phyloP scores from a whole-genome alignment of 805 yeast species.

The Candida incommunis region DNA sequence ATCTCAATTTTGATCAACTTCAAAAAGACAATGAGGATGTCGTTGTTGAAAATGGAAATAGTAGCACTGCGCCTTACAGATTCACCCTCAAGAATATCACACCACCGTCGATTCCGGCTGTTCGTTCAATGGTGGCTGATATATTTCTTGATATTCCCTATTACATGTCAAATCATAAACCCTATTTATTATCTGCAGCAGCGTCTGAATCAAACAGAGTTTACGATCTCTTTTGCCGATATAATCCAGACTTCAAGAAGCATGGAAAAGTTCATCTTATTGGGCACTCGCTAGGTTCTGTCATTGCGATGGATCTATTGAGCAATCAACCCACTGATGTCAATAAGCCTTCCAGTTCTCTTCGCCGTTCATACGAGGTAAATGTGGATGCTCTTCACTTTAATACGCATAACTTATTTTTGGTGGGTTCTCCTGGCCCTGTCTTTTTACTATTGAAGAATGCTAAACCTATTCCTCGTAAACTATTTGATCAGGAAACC shows the following conservation, averaged over 20 bases:
- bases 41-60: conserved; percentile 5
- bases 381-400: conserved; percentile 41
- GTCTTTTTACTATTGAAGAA: conserved; percentile 34
- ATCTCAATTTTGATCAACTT: conserved; percentile 25
- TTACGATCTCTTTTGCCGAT: conserved; percentile 41
- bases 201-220: conserved; percentile 55
- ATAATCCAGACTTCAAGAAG: conserved; percentile 50
- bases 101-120: conserved; percentile 60
- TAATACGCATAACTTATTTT: conserved; percentile 59
- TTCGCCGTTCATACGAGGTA: conserved; percentile 9
- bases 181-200: conserved; percentile 53
- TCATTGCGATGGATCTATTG: conserved; percentile 65
- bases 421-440: conserved; percentile 81
- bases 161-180: conserved; percentile 60
- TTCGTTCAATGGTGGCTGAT: conserved; percentile 70
- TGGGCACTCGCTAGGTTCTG: conserved; percentile 84
- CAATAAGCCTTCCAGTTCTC: conserved; percentile 11
- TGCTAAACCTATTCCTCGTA: conserved; percentile 17
- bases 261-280: conserved; percentile 42
- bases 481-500: conserved; percentile 6
- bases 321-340: conserved; percentile 24
- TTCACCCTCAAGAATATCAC: conserved; percentile 63
- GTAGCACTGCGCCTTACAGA: no score
- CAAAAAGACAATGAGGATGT: conserved; percentile 4
- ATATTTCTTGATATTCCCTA: conserved; percentile 70